phyloP scores from a whole-genome alignment of 2,329 filamentous ascomycete species.

The Ophiocordyceps polyrhachis-furcata region DNA sequence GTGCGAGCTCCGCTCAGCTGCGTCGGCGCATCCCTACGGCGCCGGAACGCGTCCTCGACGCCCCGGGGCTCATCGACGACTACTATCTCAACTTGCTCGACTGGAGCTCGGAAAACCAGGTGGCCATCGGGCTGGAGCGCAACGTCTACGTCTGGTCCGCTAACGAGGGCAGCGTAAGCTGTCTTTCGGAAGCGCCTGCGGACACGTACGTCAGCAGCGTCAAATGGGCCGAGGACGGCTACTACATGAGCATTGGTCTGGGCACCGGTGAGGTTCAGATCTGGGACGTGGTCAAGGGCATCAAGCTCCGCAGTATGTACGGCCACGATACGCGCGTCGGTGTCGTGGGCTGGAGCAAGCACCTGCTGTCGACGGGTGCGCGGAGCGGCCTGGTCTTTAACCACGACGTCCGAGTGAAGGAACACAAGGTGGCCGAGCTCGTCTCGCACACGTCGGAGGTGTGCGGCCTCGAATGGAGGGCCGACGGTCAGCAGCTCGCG shows the following conservation, averaged over 20 bases:
- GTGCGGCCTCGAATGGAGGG: slow-evolving; percentile 93
- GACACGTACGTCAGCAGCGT: slow-evolving; percentile 97
- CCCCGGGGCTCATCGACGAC: slow-evolving; percentile 88
- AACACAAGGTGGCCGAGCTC: slow-evolving; percentile 96
- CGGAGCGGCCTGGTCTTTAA: slow-evolving; percentile 93
- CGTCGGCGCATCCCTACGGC: slow-evolving; percentile 84
- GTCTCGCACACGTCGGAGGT: slow-evolving; percentile 96
- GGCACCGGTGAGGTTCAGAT: slow-evolving; percentile 96
- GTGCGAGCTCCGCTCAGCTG: slow-evolving; percentile 61
- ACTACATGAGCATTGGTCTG: slow-evolving; percentile 88
- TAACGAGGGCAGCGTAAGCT: slow-evolving; percentile 75
- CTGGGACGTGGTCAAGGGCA: slow-evolving; percentile 91
- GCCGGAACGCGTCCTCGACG: slow-evolving; percentile 89
- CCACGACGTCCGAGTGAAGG: slow-evolving; percentile 91
- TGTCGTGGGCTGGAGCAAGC: slow-evolving; percentile 99
- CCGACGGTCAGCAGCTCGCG: slow-evolving; percentile 88
- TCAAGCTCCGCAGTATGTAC: slow-evolving; percentile 96
- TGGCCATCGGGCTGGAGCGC: slow-evolving; percentile 91
- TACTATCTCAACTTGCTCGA: slow-evolving; percentile 98
- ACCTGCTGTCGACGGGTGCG: slow-evolving; percentile 84
- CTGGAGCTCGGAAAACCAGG: slow-evolving; percentile 96
- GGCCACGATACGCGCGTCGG: slow-evolving; percentile 92
- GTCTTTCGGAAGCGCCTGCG: slow-evolving; percentile 66
- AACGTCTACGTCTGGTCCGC: slow-evolving; percentile 98
- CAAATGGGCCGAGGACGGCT: slow-evolving; percentile 95